phyloP scores from a whole-genome alignment of 371 early-diverging fungal species.

The Mucor piriformis region DNA sequence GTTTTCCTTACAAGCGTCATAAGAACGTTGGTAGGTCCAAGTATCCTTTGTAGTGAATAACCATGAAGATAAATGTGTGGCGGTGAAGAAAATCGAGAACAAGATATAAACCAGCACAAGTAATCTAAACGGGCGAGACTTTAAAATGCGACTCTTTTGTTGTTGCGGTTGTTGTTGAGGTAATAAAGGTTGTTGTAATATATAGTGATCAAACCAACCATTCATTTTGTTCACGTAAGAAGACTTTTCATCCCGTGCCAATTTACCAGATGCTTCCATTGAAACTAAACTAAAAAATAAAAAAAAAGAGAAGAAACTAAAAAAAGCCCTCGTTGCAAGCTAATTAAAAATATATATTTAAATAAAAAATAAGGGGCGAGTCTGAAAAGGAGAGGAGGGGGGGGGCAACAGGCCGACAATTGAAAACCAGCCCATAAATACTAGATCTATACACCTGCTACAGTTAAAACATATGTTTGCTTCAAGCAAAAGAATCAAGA shows the following conservation, averaged over 20 bases:
- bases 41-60: constrained; percentile 1
- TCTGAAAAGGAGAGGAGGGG: neutral
- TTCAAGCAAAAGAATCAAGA: neutral
- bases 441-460: too few species aligned
- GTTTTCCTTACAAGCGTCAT: constrained; percentile 47
- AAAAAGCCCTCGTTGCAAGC: neutral
- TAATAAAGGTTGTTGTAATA: constrained; percentile 5
- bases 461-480: too few species aligned
- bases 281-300: neutral
- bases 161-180: constrained; percentile 17
- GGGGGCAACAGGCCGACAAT: too few species aligned
- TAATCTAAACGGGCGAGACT: constrained; percentile 34
- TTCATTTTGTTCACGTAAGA: constrained; percentile 4
- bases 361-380: neutral
- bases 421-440: neutral
- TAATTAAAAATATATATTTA: neutral
- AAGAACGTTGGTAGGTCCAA: constrained; percentile 36
- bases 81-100: constrained; percentile 41
- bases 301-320: constrained; percentile 5
- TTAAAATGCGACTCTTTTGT: constrained; percentile 17
- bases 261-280: neutral
- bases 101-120: constrained; percentile 34
- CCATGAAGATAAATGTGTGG: constrained; percentile 38
- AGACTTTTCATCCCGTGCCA: constrained; percentile 1
- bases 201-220: constrained; percentile 12